Base-by-base conservation (phyloP, 345 rosid species). In the Arabis hirsuta region DNA sequence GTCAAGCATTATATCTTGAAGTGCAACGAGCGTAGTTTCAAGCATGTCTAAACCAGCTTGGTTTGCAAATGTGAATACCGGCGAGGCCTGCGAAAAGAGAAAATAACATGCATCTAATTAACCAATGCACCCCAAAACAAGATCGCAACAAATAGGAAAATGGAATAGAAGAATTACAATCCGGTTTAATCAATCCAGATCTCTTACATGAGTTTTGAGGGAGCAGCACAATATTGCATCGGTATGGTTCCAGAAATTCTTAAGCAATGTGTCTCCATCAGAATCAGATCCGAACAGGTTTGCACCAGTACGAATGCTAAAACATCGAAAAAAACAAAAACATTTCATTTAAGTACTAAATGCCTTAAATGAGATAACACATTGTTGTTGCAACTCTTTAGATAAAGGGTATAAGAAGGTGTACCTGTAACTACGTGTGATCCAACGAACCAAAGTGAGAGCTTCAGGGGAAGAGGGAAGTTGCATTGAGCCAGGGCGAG, bases 41-140 rank as follows among this genome's bases (percentile, higher is more conserved):
- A 95, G 96, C 97, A 95, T 95, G 84, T 91, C 97, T 10, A 95
- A 89, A 57, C 99, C 99, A 1, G 96, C 96, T 82, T 91, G 97
- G 83, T 94, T 94, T 6, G 97, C 92, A 31, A 89, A 92, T 53
- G 88, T 89, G 67, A 88, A 94, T 50, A 88, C 87, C 1, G 97
- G 91, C 60, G 90, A 86, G 3, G 87, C 92, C 98, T 89, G 90
- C 19, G 2, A 56, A 38, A 9, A 36, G 36, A 32, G 3, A 29
- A 31, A 31, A 31, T 4, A 31, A 31, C 6, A 31, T 3, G 34
- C 31, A 27, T 27, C 31, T 27, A 27, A 27, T 27, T 27, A 27
- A 27, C 31, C 31, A 27, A 27, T 27, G 31, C 31, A 27, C 4
- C 2, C 31, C 31, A 27, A 27, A 27, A 3, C 31, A 27, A 27